Evolutionary conservation across 164 flowering plant genomes (phyloP).

Genomic region (Chloranthus sessilifolius): DNA sequence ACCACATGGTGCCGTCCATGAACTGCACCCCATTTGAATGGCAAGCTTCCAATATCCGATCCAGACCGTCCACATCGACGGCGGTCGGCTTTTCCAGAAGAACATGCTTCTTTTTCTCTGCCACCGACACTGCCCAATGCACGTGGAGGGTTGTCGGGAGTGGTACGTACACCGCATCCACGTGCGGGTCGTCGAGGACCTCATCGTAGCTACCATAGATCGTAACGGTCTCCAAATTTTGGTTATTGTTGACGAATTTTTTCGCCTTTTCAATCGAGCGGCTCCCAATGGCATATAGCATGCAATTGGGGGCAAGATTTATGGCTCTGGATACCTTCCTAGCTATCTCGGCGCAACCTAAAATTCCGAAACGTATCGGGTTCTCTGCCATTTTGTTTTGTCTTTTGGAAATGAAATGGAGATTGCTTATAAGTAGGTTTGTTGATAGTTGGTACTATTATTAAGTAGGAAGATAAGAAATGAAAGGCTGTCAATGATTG

Average conservation of each 20-base stretch:
- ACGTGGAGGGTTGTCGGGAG: slow-evolving; percentile 35
- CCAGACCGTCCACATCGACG: slow-evolving; percentile 20
- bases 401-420: too few species aligned
- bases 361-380: slow-evolving; percentile 22
- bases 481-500: too few species aligned
- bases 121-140: slow-evolving; percentile 30
- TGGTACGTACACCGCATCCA: slow-evolving; percentile 37
- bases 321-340: slow-evolving; percentile 28
- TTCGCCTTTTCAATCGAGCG: slow-evolving; percentile 26
- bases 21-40: slow-evolving; percentile 28
- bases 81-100: slow-evolving; percentile 36
- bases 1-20: slow-evolving; percentile 43
- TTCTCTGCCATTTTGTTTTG: slow-evolving; percentile 12
- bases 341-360: slow-evolving; percentile 32
- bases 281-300: slow-evolving; percentile 29
- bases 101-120: slow-evolving; percentile 34
- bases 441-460: too few species aligned
- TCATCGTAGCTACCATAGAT: slow-evolving; percentile 29
- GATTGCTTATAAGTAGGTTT: too few species aligned
- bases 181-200: slow-evolving; percentile 21
- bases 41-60: slow-evolving; percentile 24
- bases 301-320: slow-evolving; percentile 20
- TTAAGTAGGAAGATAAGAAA: too few species aligned
- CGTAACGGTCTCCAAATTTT: slow-evolving; percentile 8
- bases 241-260: slow-evolving; percentile 19